A percentile compares a stretch with the other conserved stretches of the same genome.
Conservation (phyloP, 1,139 yeast genomes). For the Barnettozyma hawaiiensis region DNA sequence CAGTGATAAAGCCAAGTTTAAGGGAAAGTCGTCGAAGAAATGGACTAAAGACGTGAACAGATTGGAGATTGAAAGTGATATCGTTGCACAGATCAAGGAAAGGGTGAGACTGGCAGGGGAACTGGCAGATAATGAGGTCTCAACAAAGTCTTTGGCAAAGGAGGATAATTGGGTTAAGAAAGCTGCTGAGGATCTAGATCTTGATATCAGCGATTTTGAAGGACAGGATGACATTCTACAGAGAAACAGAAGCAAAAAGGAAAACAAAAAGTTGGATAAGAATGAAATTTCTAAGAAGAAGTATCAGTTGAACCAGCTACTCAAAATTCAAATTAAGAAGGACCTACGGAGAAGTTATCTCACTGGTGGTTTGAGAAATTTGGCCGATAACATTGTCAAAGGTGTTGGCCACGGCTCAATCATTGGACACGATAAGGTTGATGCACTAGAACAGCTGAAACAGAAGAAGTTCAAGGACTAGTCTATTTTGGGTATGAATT, state of each 20-base stretch:
- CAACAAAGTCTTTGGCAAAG: conserved; percentile 55
- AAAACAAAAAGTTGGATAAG: conserved; percentile 47
- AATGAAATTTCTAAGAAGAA: conserved; percentile 45
- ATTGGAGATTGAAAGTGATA: conserved; percentile 72
- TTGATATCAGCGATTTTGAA: conserved; percentile 54
- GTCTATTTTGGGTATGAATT: background rate
- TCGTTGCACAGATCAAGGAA: conserved; percentile 62
- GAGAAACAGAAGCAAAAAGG: conserved; percentile 57
- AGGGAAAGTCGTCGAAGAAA: conserved; percentile 29
- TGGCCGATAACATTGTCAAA: conserved; percentile 77
- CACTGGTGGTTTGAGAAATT: conserved; percentile 76
- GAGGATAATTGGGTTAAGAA: conserved; percentile 78
- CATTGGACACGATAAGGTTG: conserved; percentile 61
- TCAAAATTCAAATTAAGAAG: conserved; percentile 58
- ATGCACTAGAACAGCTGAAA: conserved; percentile 66
- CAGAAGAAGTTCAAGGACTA: background rate
- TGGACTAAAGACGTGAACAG: conserved; percentile 59
- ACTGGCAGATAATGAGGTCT: conserved; percentile 66
- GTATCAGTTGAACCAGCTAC: conserved; percentile 50
- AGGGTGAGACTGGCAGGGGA: conserved; percentile 65
- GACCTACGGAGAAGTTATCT: conserved; percentile 69
- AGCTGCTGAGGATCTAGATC: conserved; percentile 91
- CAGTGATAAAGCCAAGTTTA: conserved; percentile 29
- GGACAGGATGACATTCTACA: conserved; percentile 59
- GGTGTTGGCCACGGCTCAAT: conserved; percentile 68